Base-by-base conservation (phyloP, 306 rosid species). In the Rubus parviflorus region DNA sequence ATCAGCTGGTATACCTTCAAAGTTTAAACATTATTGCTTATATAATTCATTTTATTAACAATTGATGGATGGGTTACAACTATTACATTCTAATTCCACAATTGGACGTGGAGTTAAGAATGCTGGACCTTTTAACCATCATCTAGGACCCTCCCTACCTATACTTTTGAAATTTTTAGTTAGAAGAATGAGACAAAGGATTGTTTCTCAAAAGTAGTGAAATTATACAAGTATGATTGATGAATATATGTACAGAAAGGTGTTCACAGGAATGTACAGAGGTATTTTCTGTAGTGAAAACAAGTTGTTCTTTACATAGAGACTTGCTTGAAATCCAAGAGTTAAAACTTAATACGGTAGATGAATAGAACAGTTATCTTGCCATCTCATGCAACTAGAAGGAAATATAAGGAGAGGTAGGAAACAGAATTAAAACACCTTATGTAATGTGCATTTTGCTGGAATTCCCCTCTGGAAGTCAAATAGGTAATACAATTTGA, bases 1-100 rank as follows among this genome's bases (percentile, higher is more conserved):
- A 81, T 84, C 83, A 85, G 79, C 85, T 95, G 98, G 98, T 92
- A 89, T 41, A 16, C 23, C 43, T 53, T 82, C 60, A 41, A 16
- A 12, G 25, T 70, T 8, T 63, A 69, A 49, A 72, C 74, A 22
- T 70, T 49, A 43, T 48, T 83, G 46, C 47, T 72, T 62, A 35
- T 73, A 68, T n/a, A 23, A 52, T 76, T 72, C 38, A 75, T 63
- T 42, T 38, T 58, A 37, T 75, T 57, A 30, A 40, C 53, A 42
- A 77, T 38, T 47, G 11, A 70, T 37, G 17, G 63, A 14, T 46
- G 69, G 22, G n/a, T n/a, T 23, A 13, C 6, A 40, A 13, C 23
- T 63, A 1, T 66, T 57, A 14, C 38, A 17, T 23, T 58, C 14
- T 41, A 13, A 3, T 42, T 51, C 43, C 14, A n/a, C 16, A 43